A percentile compares a stretch with the other conserved stretches of the same genome.
Evolutionary conservation across 768 basidiomycete genomes (phyloP).

Genomic region (Xanthoconium purpureum): DNA sequence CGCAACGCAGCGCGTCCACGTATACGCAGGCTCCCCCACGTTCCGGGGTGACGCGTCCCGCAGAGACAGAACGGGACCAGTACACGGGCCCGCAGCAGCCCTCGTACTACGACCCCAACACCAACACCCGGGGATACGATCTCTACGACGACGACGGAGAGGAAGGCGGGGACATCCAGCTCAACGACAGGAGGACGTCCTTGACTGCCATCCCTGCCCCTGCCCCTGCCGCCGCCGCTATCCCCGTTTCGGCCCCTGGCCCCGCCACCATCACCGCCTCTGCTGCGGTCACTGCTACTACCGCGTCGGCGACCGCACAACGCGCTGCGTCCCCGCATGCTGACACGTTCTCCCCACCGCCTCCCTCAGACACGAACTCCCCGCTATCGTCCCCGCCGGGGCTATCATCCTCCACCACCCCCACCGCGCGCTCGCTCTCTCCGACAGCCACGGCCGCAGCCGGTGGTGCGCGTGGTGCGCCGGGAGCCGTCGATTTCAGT

Average conservation of each 20-base stretch:
- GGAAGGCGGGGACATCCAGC: slow-evolving; percentile 11
- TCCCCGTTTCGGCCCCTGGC: too few species aligned
- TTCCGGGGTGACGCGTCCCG: slow-evolving; percentile 5
- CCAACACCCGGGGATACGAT: slow-evolving; percentile 30
- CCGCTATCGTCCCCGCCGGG: background rate
- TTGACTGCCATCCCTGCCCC: too few species aligned
- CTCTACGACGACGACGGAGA: slow-evolving; percentile 21
- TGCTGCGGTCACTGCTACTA: background rate
- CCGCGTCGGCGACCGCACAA: background rate
- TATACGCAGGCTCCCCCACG: slow-evolving; percentile 12
- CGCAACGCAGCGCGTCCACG: background rate
- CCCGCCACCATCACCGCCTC: background rate
- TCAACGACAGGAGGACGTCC: slow-evolving; percentile 1
- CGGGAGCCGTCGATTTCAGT: slow-evolving; percentile 33
- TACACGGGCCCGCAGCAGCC: slow-evolving; percentile 15
- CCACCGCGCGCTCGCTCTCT: slow-evolving; percentile 8
- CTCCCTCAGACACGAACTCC: slow-evolving; percentile 1
- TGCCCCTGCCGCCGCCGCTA: too few species aligned
- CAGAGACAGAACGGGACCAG: background rate
- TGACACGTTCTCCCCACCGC: background rate
- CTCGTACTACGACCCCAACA: slow-evolving; percentile 38
- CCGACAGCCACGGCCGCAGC: slow-evolving; percentile 3
- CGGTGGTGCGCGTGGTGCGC: slow-evolving; percentile 15
- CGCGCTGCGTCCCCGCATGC: background rate
- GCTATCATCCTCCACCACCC: background rate